Percentiles rank a stretch among this genome's conserved stretches.
phyloP scores from a whole-genome alignment of 192 early-diverging fungal species.

The Podila horticola region DNA sequence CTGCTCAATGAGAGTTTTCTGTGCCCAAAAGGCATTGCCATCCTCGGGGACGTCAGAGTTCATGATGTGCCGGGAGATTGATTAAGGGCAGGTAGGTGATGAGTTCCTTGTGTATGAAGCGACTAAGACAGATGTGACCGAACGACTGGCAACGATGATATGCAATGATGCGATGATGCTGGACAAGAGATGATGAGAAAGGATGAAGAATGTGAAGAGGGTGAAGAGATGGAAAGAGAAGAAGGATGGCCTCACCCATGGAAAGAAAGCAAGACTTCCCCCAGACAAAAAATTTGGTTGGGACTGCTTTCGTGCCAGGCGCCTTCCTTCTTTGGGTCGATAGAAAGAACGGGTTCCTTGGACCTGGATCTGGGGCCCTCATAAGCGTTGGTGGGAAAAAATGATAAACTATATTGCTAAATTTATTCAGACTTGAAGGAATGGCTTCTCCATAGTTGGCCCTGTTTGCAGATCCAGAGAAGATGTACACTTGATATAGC shows the following conservation, averaged over 20 bases:
- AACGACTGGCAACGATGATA: constrained; percentile 5
- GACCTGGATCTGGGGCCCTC: no score
- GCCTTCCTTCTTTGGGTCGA: no score
- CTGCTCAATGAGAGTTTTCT: constrained; percentile 43
- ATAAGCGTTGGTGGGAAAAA: no score
- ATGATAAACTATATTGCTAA: no score
- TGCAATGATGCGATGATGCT: background rate
- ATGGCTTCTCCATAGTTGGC: constrained; percentile 6
- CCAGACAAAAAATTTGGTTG: background rate
- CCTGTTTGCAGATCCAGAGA: constrained; percentile 43
- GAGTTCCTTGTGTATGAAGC: background rate
- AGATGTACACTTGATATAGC: constrained; percentile 32
- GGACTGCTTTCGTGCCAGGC: no score
- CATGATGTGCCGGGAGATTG: constrained; percentile 4
- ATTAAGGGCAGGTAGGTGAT: background rate
- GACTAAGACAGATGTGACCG: background rate
- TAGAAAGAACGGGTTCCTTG: no score
- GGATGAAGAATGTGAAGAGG: background rate
- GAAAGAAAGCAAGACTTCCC: background rate
- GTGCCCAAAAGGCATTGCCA: constrained; percentile 48
- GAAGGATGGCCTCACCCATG: background rate
- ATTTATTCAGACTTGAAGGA: no score
- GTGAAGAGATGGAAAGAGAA: background rate
- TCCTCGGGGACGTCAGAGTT: constrained; percentile 44
- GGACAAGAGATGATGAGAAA: background rate